These are phyloP conservation scores for Turritis glabra DNA, from an alignment of 345 rosid genomes.

Conservation along the genomic window DNA sequence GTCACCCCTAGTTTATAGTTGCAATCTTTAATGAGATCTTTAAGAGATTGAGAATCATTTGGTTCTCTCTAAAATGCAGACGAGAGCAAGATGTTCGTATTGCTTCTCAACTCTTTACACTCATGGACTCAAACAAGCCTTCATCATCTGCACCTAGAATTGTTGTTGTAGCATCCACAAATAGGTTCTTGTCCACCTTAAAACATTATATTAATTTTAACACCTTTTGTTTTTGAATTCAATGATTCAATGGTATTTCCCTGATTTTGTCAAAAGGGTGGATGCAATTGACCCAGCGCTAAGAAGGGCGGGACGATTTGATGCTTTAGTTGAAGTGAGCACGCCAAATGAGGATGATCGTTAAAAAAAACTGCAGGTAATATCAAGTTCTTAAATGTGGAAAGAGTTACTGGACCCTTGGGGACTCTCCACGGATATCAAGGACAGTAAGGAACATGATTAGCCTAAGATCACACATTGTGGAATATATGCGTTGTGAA, in stretches of 20 bases:
- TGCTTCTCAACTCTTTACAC: slow-evolving; percentile 67
- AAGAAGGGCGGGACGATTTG: slow-evolving; percentile 84
- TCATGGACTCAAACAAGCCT: slow-evolving; percentile 78
- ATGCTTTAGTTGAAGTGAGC: slow-evolving; percentile 83
- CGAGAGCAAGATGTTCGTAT: slow-evolving; percentile 78
- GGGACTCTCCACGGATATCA: no score
- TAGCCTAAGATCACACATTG: no score
- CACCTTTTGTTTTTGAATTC: not conserved
- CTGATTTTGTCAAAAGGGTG: slow-evolving; percentile 45
- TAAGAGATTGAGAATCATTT: not conserved
- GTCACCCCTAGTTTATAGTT: not conserved
- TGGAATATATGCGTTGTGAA: no score
- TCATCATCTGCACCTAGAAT: slow-evolving; percentile 46
- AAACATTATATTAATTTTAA: not conserved
- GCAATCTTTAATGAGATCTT: not conserved
- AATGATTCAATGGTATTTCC: not conserved
- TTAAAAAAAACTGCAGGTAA: slow-evolving; percentile 73
- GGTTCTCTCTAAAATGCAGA: slow-evolving; percentile 49
- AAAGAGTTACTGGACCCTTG: no score
- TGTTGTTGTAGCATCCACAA: slow-evolving; percentile 84
- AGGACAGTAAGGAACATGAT: no score
- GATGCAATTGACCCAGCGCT: slow-evolving; percentile 83
- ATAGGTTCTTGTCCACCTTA: slow-evolving; percentile 57
- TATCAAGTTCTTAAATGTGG: no score
- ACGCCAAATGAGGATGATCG: slow-evolving; percentile 83